A percentile compares a stretch with the other conserved stretches of the same genome.
phyloP scores from a whole-genome alignment of 2,329 filamentous ascomycete genomes.

The Pseudogymnoascus sp. region DNA sequence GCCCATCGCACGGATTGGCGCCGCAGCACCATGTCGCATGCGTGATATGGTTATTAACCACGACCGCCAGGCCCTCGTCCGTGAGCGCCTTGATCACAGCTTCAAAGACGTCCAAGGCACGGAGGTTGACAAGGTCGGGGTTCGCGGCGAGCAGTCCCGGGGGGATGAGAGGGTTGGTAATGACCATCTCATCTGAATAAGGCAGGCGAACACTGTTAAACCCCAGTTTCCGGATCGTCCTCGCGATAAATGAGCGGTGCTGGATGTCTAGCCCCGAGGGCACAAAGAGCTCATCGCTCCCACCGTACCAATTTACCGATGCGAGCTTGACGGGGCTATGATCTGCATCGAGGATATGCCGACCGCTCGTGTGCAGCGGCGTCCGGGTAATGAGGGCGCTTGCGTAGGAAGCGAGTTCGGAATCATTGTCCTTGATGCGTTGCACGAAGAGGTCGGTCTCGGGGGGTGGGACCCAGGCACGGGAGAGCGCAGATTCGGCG shows the following conservation, averaged over 20 bases:
- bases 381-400: conserved; percentile 22
- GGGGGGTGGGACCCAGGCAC: background rate
- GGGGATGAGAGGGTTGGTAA: conserved; percentile 47
- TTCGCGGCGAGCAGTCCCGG: conserved; percentile 47
- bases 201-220: conserved; percentile 65
- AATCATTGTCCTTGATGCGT: background rate
- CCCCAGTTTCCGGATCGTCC: conserved; percentile 50
- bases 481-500: background rate
- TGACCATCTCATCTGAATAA: conserved; percentile 61
- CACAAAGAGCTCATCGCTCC: conserved; percentile 57
- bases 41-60: conserved; percentile 65
- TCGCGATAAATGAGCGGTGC: conserved; percentile 52
- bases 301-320: conserved; percentile 64
- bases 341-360: conserved; percentile 50
- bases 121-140: conserved; percentile 46
- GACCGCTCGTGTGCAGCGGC: conserved; percentile 50
- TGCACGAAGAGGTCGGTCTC: conserved; percentile 2
- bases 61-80: conserved; percentile 53
- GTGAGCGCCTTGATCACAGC: conserved; percentile 52
- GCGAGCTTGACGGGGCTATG: conserved; percentile 52
- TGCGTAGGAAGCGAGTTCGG: background rate
- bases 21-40: conserved; percentile 62
- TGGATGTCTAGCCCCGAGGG: conserved; percentile 54
- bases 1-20: conserved; percentile 57
- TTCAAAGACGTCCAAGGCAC: conserved; percentile 52